Evolutionary conservation across 1,284 basidiomycete species (phyloP), one percentile per base, ranked within the genome.

Genomic region (Tylopilus sp.): DNA sequence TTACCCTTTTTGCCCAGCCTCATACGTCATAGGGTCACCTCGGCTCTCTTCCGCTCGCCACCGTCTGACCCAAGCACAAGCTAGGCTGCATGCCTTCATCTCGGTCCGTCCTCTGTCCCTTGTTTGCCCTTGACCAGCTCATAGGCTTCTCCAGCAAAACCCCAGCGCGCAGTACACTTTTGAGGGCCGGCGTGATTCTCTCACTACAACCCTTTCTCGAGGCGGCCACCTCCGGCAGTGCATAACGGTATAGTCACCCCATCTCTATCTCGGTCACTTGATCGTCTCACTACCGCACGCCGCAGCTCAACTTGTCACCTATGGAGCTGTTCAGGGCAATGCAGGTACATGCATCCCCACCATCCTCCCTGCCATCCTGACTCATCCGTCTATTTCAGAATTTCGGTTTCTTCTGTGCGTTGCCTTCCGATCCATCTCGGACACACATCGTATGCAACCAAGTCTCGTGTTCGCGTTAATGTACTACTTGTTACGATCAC

Each of bases 381-480:
- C 54, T 54, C 52, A 51, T 39, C 49, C 18, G 16, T 46, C 45
- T 19, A 40, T 61, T 51, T 48, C 57, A 84, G 82, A 73, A 75
- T 9, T 68, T 75, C 58, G 85, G 82, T 16, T 89, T 89, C 70
- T 91, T 81, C 71, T 90, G 85, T 63, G 78, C 81, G 4, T 66
- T 89, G 30, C 86, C 86, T 9, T 83, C 83, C 60, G 82, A 91
- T 61, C 88, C 86, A 9, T 68, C 73, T 45, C 75, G 75, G 65
- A 88, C 86, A 31, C 72, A 90, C 59, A 87, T 91, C 74, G 80
- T 87, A 64, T 90, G 87, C 68, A 82, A 72, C 60, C 80, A 77
- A 19, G 71, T 89, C 55, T 80, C 80, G 43, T 76, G 78, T 65
- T 69, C 44, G 21, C 58, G 21, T 52, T 54, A 44, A 52, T 51